Evolutionary conservation across 352 stramenopile species (phyloP), one percentile per base, ranked within the genome.

Genomic region (Nothophytophthora sp.): DNA sequence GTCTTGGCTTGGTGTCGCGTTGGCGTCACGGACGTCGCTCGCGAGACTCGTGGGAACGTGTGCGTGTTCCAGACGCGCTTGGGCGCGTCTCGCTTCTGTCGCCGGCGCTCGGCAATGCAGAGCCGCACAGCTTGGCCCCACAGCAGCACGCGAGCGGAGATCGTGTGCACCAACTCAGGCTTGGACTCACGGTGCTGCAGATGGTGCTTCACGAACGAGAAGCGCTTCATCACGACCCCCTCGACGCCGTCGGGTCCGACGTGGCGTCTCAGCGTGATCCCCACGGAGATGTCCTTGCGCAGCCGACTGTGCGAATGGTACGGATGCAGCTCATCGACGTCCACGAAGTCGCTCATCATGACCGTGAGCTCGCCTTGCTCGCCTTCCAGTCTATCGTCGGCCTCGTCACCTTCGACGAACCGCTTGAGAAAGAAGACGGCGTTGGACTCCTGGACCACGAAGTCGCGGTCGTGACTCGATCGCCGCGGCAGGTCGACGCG

Each of bases 151-250:
- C 70, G 70, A 36, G 71, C 84, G 33, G 76, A 86, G 47, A 88
- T 78, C 30, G 73, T 73, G 42, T 86, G 73, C 47, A 84, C 55
- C 28, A 88, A 57, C 32, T 82, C 73, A 3, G 73, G 60, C 16
- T 60, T 76, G 23, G 71, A 55, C 29, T 48, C 47, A 4, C 72
- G 69, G 25, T 47, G 40, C 13, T 70, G 59, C 56, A 88, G 77
- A 32, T 88, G 73, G 39, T 86, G 73, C 39, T 73, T 75, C 42
- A 86, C 73, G 48, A 88, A 86, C 44, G 74, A 88, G 42, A 88
- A 88, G 8, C 76, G 76, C 40, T 82, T 77, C 63, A 88, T 74
- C 30, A 88, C 58, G 24, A 88, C 74, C 23, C 50, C 60, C 34
- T 68, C 22, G 8, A 47, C 47, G n/a, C 77, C 77, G 12, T 55